Evolutionary conservation across 2,329 filamentous ascomycete genomes (phyloP), one percentile per base, ranked within the genome.

Genomic region (Coleophoma cylindrospora): DNA sequence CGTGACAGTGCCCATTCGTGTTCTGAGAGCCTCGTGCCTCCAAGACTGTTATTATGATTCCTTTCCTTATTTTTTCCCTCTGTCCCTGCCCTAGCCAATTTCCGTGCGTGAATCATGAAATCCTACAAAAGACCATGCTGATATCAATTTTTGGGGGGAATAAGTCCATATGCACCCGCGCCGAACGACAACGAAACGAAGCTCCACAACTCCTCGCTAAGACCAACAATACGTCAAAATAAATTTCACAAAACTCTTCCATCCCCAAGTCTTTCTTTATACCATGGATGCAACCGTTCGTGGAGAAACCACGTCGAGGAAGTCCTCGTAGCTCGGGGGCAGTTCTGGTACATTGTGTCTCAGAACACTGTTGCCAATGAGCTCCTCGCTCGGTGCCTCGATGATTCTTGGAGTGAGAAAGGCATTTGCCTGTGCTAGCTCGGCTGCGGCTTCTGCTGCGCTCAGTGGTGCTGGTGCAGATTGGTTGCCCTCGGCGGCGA

Each of bases 321-420:
- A 61, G 48, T 55, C 52, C 27, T 64, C 61, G 40, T 65, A 65
- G 27, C 54, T 58, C 9, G 63, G 63, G 22, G 63, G 63, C 7
- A 61, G 27, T 8, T 61, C 63, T 8, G 46, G 36, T 14, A 21
- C 33, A 32, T 40, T 36, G 17, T 47, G 27, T 12, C 43, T 40
- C 44, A 63, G 48, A 13, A 63, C 57, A 48, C 58, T 62, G 43
- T 61, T 60, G 12, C 57, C 57, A 45, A 63, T 36, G 21, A 53
- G 45, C 27, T 58, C 56, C 17, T 54, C 51, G 10, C 53, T 51
- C 10, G 61, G 61, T 7, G 57, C 43, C 37, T 64, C 62, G n/a
- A 64, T 54, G 1, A 64, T 50, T 47, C 63, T 49, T 8, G 62
- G 60, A 45, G 51, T 54, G 9, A 64, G 47, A 34, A 57, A 61